A percentile compares a stretch with the other conserved stretches of the same genome.
These are phyloP conservation scores for Cercospora berteroae DNA, from an alignment of 2,329 filamentous ascomycete species.

Conservation along the genomic window DNA sequence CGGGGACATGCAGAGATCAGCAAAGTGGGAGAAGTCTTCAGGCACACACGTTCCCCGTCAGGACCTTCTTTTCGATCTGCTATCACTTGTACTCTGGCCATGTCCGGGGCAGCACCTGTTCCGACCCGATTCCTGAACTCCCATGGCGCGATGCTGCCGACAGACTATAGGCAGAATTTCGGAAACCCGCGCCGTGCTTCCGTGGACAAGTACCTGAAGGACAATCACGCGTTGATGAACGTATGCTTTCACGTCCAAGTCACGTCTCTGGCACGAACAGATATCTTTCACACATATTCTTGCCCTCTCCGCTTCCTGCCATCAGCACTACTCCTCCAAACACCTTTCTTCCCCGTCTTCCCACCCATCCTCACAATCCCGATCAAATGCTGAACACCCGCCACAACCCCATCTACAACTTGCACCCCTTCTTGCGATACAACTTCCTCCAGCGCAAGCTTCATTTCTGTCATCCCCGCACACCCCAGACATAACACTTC, in stretches of 20 bases:
- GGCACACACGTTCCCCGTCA: not conserved
- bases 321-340: conserved; percentile 43
- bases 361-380: conserved; percentile 48
- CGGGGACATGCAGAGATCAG: not conserved
- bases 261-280: not conserved
- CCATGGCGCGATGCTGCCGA: not conserved
- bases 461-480: conserved; percentile 52
- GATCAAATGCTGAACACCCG: conserved; percentile 48
- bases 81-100: not conserved
- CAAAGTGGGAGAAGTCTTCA: not conserved
- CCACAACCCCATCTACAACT: conserved; percentile 53
- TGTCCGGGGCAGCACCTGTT: not conserved
- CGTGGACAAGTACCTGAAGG: not conserved
- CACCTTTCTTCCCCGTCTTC: conserved; percentile 47
- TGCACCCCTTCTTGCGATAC: conserved; percentile 47
- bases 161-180: not conserved
- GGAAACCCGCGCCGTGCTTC: not conserved
- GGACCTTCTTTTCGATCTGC: not conserved
- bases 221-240: too few species aligned
- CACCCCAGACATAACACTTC: conserved; percentile 49
- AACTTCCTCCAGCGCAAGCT: conserved; percentile 47
- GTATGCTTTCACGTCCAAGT: not conserved
- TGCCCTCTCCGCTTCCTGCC: conserved; percentile 43
- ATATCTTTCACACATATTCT: conserved; percentile 40
- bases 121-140: not conserved